Base-by-base conservation (phyloP, 345 rosid genomes). In the Lumnitzera littorea region DNA sequence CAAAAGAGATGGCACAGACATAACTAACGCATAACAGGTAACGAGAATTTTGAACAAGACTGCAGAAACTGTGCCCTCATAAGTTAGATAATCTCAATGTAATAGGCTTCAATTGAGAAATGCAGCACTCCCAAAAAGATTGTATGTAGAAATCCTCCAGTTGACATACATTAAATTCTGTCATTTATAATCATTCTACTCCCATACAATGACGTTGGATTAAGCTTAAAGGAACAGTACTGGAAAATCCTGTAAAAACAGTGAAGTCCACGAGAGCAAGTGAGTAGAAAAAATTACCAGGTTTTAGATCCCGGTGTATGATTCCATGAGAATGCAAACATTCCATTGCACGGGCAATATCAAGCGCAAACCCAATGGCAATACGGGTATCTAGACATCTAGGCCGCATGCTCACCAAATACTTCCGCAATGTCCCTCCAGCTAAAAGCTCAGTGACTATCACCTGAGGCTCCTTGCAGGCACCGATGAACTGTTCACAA, bases 401-500 rank as follows among this genome's bases (percentile, higher is more conserved):
- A 2, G 98, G 96, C 58, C 96, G 77, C 78, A 89, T 65, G 76
- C 78, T 92, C 71, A 92, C 68, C 70, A 92, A 67, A 71, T 89
- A 89, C 69, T 84, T 92, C 17, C 96, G 87, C 63, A 92, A 62
- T 61, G 96, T 87, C 48, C 96, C 96, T 17, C 94, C 96, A 48
- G 78, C 63, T 25, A 89, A 76, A 66, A 91, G 96, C 79, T 89
- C 96, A 0, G 96, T 92, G 23, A 89, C 97, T 61, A 92, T 92
- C 69, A 92, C 98, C 98, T 87, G 83, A 52, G 96, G 96, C 72
- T 89, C 96, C 76, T 82, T 87, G 79, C 96, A 92, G 66, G 98
- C 94, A 70, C 98, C 96, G 53, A 92, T 82, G 71, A 92, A 92
- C 98, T 87, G 87, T 58, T 57, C 31, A 66, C 17, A 50, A 65